Evolutionary conservation across 2,329 filamentous ascomycete species (phyloP).

Genomic region (Pestalotiopsis sp.): DNA sequence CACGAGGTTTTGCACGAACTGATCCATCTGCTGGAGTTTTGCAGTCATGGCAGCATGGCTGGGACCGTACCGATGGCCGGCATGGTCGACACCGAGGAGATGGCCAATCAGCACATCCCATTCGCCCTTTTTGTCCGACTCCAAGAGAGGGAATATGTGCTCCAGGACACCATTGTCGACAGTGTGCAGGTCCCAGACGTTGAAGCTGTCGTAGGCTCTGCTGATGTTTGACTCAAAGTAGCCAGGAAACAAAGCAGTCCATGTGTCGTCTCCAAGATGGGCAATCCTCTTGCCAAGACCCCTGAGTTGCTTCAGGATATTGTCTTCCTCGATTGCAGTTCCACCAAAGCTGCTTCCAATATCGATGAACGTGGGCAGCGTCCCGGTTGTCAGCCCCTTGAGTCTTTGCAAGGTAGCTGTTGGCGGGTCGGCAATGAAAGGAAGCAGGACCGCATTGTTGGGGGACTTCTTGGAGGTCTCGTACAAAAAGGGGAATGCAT

Average conservation of each 20-base stretch:
- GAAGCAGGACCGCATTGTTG: constrained; percentile 82
- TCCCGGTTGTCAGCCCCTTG: constrained; percentile 94
- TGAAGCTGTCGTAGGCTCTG: constrained; percentile 92
- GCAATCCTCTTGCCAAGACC: constrained; percentile 74
- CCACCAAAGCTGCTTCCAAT: constrained; percentile 94
- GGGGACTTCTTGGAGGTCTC: constrained; percentile 77
- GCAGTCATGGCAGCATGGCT: constrained; percentile 89
- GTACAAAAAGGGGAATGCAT: constrained; percentile 85
- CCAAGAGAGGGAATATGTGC: constrained; percentile 83
- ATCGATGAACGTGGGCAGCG: constrained; percentile 91
- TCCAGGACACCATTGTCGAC: constrained; percentile 94
- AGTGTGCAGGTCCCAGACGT: constrained; percentile 96
- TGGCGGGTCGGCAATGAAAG: constrained; percentile 96
- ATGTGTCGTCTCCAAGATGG: constrained; percentile 97
- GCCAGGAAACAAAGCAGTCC: constrained; percentile 90
- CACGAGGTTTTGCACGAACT: constrained; percentile 73
- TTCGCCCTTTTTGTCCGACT: constrained; percentile 62
- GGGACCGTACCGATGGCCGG: constrained; percentile 93
- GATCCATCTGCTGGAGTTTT: constrained; percentile 91
- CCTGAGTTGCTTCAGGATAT: constrained; percentile 69
- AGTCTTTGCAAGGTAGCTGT: constrained; percentile 90
- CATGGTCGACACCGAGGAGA: constrained; percentile 94
- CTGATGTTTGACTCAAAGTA: constrained; percentile 90
- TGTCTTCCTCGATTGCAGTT: constrained; percentile 92
- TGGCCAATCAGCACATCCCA: constrained; percentile 98